phyloP scores from a whole-genome alignment of 2,329 filamentous ascomycete species.

The Ascochyta viciae-villosae region DNA sequence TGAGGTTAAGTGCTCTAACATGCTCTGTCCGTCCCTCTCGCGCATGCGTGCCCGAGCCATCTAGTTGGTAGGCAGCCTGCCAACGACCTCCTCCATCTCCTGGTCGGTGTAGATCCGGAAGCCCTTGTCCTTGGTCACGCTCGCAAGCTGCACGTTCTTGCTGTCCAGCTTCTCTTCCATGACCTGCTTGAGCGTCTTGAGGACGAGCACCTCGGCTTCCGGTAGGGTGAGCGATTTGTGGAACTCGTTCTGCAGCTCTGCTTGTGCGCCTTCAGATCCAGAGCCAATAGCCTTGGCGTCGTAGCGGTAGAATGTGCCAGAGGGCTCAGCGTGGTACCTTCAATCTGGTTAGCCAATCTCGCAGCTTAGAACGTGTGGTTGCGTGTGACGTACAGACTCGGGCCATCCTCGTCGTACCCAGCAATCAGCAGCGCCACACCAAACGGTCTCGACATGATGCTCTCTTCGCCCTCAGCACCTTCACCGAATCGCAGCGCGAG shows the following conservation, averaged over 20 bases:
- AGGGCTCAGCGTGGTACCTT: conserved; percentile 95
- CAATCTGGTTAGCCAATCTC: conserved; percentile 5
- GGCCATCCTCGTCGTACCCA: conserved; percentile 95
- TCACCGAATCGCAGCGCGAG: conserved; percentile 95
- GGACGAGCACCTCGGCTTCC: conserved; percentile 91
- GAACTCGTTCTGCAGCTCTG: conserved; percentile 97
- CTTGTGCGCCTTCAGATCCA: conserved; percentile 95
- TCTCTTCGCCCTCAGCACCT: conserved; percentile 96
- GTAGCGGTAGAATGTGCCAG: conserved; percentile 98
- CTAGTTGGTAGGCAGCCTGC: conserved; percentile 69
- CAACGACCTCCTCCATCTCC: conserved; percentile 94
- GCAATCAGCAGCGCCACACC: conserved; percentile 96
- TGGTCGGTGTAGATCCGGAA: conserved; percentile 99
- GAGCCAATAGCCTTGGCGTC: conserved; percentile 99
- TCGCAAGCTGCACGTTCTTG: conserved; percentile 98
- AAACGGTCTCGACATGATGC: conserved; percentile 97
- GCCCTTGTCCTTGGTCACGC: conserved; percentile 95
- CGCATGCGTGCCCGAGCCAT: neutral
- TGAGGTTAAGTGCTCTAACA: conserved; percentile 24
- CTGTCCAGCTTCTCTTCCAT: conserved; percentile 99
- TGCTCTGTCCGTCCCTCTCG: conserved; percentile 3
- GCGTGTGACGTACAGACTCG: conserved; percentile 71
- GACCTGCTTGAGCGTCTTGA: conserved; percentile 99
- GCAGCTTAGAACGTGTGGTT: neutral
- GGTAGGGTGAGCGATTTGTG: conserved; percentile 94